Conservation (phyloP, 805 yeast genomes). For the Kodamaea kakaduensis region DNA sequence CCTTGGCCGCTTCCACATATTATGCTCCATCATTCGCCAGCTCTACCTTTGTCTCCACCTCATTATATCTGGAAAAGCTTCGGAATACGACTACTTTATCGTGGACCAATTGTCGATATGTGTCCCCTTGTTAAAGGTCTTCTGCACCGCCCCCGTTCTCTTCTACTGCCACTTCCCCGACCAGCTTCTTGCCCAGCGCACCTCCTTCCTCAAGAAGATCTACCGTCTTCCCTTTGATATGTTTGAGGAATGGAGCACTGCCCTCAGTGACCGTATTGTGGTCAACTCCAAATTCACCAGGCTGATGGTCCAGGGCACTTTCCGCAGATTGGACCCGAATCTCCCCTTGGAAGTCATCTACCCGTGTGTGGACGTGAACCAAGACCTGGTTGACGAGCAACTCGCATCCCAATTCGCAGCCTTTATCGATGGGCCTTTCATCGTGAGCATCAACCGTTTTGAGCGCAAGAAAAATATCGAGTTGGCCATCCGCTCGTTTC, state of each 20-base stretch:
- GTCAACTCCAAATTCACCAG: constrained; percentile 88
- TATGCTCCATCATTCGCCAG: constrained; percentile 84
- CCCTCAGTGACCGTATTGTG: constrained; percentile 69
- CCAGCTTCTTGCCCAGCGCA: constrained; percentile 62
- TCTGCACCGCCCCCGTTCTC: constrained; percentile 42
- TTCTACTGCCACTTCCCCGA: constrained; percentile 98
- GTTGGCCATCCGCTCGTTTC: constrained; percentile 70
- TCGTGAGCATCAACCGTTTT: constrained; percentile 82
- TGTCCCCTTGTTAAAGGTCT: constrained; percentile 62
- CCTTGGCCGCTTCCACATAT: constrained; percentile 64
- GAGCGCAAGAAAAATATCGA: constrained; percentile 82
- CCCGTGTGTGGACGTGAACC: constrained; percentile 67
- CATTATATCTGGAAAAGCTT: constrained; percentile 46
- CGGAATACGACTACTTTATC: constrained; percentile 63
- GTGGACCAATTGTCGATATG: constrained; percentile 88
- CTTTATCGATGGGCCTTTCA: constrained; percentile 39
- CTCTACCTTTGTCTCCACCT: constrained; percentile 51
- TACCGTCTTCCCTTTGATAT: constrained; percentile 82
- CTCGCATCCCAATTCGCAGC: constrained; percentile 29
- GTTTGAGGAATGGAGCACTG: constrained; percentile 79
- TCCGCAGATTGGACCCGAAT: constrained; percentile 47
- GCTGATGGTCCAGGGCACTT: constrained; percentile 61
- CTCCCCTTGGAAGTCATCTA: constrained; percentile 44
- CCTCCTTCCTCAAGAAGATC: constrained; percentile 49
- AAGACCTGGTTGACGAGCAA: constrained; percentile 15